Evolutionary conservation across 306 rosid species (phyloP), one percentile per base, ranked within the genome.

Genomic region (Medicago arabica): DNA sequence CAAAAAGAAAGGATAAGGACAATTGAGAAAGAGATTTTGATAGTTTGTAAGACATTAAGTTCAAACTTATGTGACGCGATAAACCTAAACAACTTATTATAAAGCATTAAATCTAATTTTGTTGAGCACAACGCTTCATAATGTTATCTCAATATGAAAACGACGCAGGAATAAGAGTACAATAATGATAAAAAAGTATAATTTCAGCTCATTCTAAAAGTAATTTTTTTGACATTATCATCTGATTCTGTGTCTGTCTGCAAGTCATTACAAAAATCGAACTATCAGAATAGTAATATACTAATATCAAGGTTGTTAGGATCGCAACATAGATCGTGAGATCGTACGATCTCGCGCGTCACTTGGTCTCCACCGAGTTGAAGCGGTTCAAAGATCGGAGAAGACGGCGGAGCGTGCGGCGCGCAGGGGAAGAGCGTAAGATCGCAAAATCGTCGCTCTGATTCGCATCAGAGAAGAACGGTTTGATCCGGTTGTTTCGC

Each of bases 81-180:
- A 53, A 11, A 53, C 43, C 67, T 19, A 76, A 76, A 41, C 66
- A 76, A 44, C 34, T 18, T 21, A 40, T 40, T 44, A 13, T 67
- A 58, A 68, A 67, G 49, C 75, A 57, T 12, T 68, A 61, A 51
- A 68, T 43, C 62, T 31, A 68, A 54, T 54, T 65, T 53, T 76
- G 19, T 55, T 57, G 25, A 55, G 41, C 60, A 67, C 60, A 38
- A 38, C 63, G 41, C 64, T 76, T 68, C n/a, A n/a, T 67, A 43
- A 57, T 77, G 58, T 67, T 57, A 68, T 67, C 28, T 43, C 59
- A 17, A 11, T 38, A 68, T 25, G 58, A 53, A 75, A 40, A 62
- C 57, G 46, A 23, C 75, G 28, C 23, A 17, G 49, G 21, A 57
- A 43, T 41, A 68, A 25, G 9, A 67, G 49, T 55, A 39, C 69